Evolutionary conservation across 177 flowering plant genomes (phyloP).

Genomic region (Vitis hybrid): DNA sequence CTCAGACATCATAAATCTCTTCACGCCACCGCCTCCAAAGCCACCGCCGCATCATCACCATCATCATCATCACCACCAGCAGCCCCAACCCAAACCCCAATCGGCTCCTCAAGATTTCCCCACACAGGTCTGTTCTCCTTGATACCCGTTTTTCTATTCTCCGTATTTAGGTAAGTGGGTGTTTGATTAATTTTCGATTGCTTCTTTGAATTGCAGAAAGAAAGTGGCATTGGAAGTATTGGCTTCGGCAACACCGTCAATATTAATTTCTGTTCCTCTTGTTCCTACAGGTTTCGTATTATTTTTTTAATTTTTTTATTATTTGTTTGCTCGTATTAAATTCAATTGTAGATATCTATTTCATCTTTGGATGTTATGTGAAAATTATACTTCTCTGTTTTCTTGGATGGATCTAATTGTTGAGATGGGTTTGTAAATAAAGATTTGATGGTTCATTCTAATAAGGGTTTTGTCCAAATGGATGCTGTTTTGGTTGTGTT

Average conservation of each 20-base stretch:
- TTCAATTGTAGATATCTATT: neutral
- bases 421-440: neutral
- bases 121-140: constrained; percentile 29
- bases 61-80: constrained; percentile 16
- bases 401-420: neutral
- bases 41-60: constrained; percentile 22
- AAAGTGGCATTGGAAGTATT: constrained; percentile 28
- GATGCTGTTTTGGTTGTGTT: too few species aligned
- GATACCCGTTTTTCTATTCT: neutral
- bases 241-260: constrained; percentile 57
- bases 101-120: constrained; percentile 47
- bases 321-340: neutral
- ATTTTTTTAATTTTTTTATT: neutral
- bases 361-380: neutral
- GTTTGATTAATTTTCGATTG: neutral
- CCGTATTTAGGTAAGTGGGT: neutral
- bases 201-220: constrained; percentile 29
- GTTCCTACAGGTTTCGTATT: constrained; percentile 63
- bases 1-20: constrained; percentile 62
- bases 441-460: too few species aligned
- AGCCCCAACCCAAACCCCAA: constrained; percentile 23
- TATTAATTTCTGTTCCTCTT: constrained; percentile 73
- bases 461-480: too few species aligned
- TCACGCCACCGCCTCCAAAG: constrained; percentile 46
- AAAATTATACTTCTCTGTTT: neutral